A percentile compares a stretch with the other conserved stretches of the same genome.
phyloP scores from a whole-genome alignment of 495 filamentous ascomycete genomes.

The Trichoderma virens region DNA sequence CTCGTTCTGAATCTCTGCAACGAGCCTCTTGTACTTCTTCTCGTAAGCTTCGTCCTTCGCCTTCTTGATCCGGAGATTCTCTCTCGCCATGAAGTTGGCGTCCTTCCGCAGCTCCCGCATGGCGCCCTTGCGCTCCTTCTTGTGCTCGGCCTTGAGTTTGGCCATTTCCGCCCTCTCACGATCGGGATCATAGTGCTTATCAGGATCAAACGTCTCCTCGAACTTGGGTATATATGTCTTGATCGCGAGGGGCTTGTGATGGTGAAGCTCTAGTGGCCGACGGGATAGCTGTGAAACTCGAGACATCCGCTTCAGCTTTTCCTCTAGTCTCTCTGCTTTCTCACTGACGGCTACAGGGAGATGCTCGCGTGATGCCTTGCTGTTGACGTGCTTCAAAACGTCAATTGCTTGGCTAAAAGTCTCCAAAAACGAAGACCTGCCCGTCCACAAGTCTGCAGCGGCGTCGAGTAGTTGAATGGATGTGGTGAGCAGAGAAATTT shows the following conservation, averaged over 20 bases:
- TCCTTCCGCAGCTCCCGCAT: constrained; percentile 93
- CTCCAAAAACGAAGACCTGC: constrained; percentile 63
- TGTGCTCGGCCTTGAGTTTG: constrained; percentile 81
- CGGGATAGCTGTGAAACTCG: constrained; percentile 51
- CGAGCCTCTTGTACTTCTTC: constrained; percentile 82
- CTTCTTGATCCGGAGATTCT: constrained; percentile 86
- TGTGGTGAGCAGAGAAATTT: constrained; percentile 51
- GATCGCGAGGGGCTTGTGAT: constrained; percentile 84
- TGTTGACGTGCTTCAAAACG: constrained; percentile 47
- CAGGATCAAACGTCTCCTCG: constrained; percentile 88
- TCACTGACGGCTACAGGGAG: constrained; percentile 33
- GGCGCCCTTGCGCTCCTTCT: constrained; percentile 91
- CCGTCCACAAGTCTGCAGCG: constrained; percentile 56
- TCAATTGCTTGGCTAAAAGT: constrained; percentile 54
- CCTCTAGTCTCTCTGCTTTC: constrained; percentile 30
- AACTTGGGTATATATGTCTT: constrained; percentile 88
- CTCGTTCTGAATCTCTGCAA: constrained; percentile 91
- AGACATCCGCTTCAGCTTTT: constrained; percentile 44
- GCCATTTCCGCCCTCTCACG: constrained; percentile 72
- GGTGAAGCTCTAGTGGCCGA: constrained; percentile 76
- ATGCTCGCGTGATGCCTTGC: constrained; percentile 42
- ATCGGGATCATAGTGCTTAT: constrained; percentile 93
- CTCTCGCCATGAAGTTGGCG: constrained; percentile 79
- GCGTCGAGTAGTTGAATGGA: constrained; percentile 48
- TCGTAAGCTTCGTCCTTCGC: constrained; percentile 84